Evolutionary conservation across 23 red algal species (phyloP).

Genomic region (Gracilaria gracilis): DNA sequence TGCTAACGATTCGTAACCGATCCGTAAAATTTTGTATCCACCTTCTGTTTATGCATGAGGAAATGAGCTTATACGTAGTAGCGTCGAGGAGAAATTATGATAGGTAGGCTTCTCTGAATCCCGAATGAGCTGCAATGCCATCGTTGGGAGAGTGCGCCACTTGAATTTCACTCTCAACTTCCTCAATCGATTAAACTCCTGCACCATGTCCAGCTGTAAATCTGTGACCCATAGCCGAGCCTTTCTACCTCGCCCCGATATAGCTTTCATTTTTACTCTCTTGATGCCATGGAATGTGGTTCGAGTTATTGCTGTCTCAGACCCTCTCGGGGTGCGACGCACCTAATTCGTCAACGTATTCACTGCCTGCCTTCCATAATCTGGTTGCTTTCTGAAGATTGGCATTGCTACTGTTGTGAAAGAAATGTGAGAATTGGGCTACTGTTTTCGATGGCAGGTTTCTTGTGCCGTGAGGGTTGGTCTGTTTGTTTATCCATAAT

Average conservation of each 20-base stretch:
- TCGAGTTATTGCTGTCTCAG: no score
- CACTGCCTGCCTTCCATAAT: no score
- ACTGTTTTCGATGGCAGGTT: no score
- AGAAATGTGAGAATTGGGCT: no score
- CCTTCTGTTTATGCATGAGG: neutral
- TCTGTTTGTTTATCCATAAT: no score
- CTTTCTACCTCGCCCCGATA: neutral
- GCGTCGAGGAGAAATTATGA: neutral
- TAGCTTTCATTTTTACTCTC: no score
- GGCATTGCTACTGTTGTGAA: no score
- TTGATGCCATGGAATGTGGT: no score
- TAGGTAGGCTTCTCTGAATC: neutral
- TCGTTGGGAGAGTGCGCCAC: neutral
- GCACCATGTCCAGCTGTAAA: constrained; percentile 7
- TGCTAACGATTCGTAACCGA: constrained; percentile 5
- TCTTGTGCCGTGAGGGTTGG: no score
- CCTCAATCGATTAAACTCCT: neutral
- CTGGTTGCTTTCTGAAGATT: no score
- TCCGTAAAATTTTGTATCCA: constrained; percentile 1
- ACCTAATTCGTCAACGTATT: no score
- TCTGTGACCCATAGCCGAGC: neutral
- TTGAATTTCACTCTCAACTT: constrained; percentile 36
- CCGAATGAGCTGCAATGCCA: neutral
- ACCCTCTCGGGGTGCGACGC: no score
- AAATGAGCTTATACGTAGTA: neutral